These are phyloP conservation scores for Hypoxylon rickii DNA, from an alignment of 495 filamentous ascomycete genomes.

Conservation along the genomic window DNA sequence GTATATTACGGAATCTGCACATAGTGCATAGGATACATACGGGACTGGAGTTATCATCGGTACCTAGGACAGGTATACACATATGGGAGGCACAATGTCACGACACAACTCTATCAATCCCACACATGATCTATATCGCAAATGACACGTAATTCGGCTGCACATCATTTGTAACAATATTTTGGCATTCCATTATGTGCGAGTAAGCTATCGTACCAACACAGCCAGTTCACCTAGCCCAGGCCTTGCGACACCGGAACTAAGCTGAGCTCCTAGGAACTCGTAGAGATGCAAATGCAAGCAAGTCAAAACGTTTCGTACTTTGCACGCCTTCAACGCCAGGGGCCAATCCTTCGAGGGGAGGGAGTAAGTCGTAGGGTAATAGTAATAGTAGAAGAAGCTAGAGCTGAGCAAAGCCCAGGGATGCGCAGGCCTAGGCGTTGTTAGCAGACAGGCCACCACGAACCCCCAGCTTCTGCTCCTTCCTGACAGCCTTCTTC, in stretches of 20 bases:
- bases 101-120: slow-evolving; percentile 10
- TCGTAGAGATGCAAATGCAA: not conserved
- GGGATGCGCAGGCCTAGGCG: not conserved
- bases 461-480: no score
- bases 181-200: no score
- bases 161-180: not conserved
- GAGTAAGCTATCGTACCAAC: no score
- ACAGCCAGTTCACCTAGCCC: no score
- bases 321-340: slow-evolving; percentile 18
- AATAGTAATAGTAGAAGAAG: not conserved
- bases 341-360: not conserved
- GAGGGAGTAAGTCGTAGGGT: slow-evolving; percentile 3
- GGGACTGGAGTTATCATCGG: slow-evolving; percentile 16
- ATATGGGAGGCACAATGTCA: slow-evolving; percentile 2
- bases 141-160: no score
- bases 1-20: slow-evolving; percentile 13
- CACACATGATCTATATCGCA: not conserved
- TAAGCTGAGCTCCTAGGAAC: no score
- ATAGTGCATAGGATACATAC: slow-evolving; percentile 2
- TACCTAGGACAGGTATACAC: not conserved
- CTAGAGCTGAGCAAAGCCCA: no score
- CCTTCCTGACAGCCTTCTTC: slow-evolving; percentile 11
- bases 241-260: no score
- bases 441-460: not conserved
- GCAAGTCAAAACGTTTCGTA: slow-evolving; percentile 2